Percentiles rank a stretch among this genome's conserved stretches.
phyloP scores from a whole-genome alignment of 2,329 filamentous ascomycete species.

The Ophiocordyceps polyrhachis-furcata region DNA sequence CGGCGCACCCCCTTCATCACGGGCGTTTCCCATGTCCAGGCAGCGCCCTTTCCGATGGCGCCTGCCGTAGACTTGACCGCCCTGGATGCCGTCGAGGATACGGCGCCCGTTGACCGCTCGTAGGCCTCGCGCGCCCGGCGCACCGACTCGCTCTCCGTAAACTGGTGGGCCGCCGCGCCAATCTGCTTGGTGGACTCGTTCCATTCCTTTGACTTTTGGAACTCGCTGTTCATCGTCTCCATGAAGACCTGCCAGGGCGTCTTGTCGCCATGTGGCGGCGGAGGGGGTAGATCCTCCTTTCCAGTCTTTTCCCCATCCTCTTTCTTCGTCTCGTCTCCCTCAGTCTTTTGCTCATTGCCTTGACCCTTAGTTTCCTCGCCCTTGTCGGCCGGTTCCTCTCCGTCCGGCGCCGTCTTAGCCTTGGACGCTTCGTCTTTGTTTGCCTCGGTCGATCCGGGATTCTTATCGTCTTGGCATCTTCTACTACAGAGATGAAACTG shows the following conservation, averaged over 20 bases:
- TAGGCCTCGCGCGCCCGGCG: conserved; percentile 74
- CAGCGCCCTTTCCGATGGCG: conserved; percentile 74
- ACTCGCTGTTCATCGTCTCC: conserved; percentile 85
- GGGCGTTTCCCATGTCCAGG: conserved; percentile 93
- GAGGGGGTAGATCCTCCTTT: conserved; percentile 45
- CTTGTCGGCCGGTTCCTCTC: conserved; percentile 20
- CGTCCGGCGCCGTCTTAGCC: conserved; percentile 1
- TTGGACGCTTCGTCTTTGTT: conserved; percentile 3
- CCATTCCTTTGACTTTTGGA: conserved; percentile 97
- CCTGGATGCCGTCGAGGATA: conserved; percentile 57
- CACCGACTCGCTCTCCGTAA: conserved; percentile 83
- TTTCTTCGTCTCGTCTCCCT: conserved; percentile 30
- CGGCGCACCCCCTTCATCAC: conserved; percentile 83
- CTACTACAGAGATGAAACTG: conserved; percentile 13
- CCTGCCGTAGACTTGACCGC: conserved; percentile 74
- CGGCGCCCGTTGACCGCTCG: conserved; percentile 66
- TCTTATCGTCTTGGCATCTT: conserved; percentile 11
- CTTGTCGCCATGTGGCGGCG: conserved; percentile 95
- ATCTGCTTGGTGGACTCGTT: conserved; percentile 96
- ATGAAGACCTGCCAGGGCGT: conserved; percentile 98
- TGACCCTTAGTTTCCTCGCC: conserved; percentile 21
- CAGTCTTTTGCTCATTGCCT: conserved; percentile 26
- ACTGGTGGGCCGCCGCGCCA: conserved; percentile 72
- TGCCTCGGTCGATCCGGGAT: conserved; percentile 2
- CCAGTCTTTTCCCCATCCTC: conserved; percentile 40